Percentiles rank a stretch among this genome's conserved stretches.
Conservation (phyloP, 805 yeast genomes). For the Hanseniaspora taiwanica region DNA sequence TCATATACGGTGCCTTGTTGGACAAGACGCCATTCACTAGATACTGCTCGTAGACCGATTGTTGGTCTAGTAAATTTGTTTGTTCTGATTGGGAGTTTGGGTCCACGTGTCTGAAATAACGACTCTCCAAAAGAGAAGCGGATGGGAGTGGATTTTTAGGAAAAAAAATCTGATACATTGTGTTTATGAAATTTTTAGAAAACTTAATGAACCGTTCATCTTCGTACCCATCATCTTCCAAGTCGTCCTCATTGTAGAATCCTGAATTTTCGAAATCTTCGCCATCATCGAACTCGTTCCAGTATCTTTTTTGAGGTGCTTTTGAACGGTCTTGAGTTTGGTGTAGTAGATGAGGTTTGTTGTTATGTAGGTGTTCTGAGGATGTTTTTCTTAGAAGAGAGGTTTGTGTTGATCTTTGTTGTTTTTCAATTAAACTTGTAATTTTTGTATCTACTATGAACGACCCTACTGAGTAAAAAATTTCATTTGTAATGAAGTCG, state of each 20-base stretch:
- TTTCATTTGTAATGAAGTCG: not conserved
- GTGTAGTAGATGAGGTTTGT: not conserved
- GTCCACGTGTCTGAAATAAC: not conserved
- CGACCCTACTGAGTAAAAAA: not conserved
- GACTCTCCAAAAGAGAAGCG: not conserved
- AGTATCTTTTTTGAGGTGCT: constrained; percentile 12
- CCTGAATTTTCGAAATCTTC: constrained; percentile 13
- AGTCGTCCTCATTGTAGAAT: constrained; percentile 8
- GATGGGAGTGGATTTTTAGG: not conserved
- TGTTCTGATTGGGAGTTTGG: not conserved
- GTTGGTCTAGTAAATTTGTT: not conserved
- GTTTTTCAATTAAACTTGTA: not conserved
- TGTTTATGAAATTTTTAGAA: constrained; percentile 13
- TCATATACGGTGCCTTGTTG: not conserved
- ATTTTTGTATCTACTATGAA: not conserved
- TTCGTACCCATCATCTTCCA: constrained; percentile 7
- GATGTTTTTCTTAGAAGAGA: not conserved
- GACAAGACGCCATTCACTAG: not conserved
- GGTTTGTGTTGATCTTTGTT: not conserved
- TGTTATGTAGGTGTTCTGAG: not conserved
- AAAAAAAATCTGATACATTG: constrained; percentile 10
- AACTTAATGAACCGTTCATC: constrained; percentile 12
- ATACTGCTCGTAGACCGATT: not conserved
- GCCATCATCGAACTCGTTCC: constrained; percentile 24
- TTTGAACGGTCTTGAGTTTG: constrained; percentile 1